Conservation (phyloP, 106 monocot species). For the Chionographis japonica region DNA sequence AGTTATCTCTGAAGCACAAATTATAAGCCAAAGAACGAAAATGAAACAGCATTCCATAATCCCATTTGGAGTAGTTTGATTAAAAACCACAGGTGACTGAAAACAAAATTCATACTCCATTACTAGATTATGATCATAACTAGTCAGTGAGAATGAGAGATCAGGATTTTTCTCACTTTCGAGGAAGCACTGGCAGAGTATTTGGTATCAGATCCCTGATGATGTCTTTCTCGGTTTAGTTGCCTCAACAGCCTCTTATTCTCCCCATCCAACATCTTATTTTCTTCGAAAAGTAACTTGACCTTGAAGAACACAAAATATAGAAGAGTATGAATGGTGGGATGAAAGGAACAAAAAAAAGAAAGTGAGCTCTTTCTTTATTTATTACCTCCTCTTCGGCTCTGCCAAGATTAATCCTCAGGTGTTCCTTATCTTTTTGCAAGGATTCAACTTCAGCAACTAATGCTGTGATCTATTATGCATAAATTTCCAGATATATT, state of each 20-base stretch:
- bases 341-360: not conserved
- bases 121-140: too few species aligned
- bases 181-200: slow-evolving; percentile 44
- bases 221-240: slow-evolving; percentile 38
- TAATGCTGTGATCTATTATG: slow-evolving; percentile 26
- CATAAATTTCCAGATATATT: not conserved
- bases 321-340: slow-evolving; percentile 1
- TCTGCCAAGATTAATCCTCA: slow-evolving; percentile 62
- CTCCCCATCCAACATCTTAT: slow-evolving; percentile 62
- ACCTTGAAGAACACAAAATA: slow-evolving; percentile 34
- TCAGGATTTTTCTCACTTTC: slow-evolving; percentile 23
- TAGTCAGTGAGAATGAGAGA: not conserved
- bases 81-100: too few species aligned
- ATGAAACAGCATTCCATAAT: too few species aligned
- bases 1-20: too few species aligned
- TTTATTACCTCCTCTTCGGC: slow-evolving; percentile 81
- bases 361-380: not conserved
- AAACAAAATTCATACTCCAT: too few species aligned
- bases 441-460: slow-evolving; percentile 52
- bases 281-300: slow-evolving; percentile 67
- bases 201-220: slow-evolving; percentile 41
- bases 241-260: slow-evolving; percentile 59
- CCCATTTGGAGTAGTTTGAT: too few species aligned
- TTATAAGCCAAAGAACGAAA: too few species aligned
- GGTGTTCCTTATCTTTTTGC: slow-evolving; percentile 62